phyloP scores from a whole-genome alignment of 202 grass and related monocot genomes.

The Eragrostis tef region DNA sequence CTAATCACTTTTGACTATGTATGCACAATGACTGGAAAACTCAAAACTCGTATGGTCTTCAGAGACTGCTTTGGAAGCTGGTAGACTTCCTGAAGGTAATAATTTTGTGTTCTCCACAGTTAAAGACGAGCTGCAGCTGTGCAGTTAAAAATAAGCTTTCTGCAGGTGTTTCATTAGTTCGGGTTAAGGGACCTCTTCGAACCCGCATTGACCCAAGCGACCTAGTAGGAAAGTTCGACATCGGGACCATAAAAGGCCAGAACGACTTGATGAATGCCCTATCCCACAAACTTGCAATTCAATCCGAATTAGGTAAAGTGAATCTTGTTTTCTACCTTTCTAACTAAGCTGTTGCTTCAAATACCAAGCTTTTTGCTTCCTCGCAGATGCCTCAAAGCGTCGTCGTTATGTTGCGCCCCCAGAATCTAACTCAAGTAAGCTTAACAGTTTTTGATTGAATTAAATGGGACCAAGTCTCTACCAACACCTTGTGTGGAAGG shows the following conservation, averaged over 20 bases:
- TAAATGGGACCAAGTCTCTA: too few species aligned
- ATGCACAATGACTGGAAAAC: neutral
- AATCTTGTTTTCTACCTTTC: neutral
- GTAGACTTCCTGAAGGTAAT: neutral
- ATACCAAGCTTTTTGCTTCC: neutral
- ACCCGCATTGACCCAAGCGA: too few species aligned
- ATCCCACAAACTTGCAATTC: neutral
- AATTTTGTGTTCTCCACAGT: neutral
- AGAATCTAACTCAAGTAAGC: constrained; percentile 16
- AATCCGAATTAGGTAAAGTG: constrained; percentile 10
- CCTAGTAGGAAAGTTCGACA: too few species aligned
- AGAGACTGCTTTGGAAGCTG: constrained; percentile 20
- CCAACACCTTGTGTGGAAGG: too few species aligned
- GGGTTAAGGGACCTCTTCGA: too few species aligned
- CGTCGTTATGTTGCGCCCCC: neutral
- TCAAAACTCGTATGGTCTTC: neutral
- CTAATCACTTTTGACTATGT: neutral
- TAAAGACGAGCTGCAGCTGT: neutral
- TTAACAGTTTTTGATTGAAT: neutral
- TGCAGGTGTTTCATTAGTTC: neutral
- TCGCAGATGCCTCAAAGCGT: too few species aligned
- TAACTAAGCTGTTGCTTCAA: neutral
- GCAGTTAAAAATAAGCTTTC: neutral
- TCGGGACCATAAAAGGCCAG: neutral
- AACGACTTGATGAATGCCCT: too few species aligned